Evolutionary conservation across 768 basidiomycete genomes (phyloP), one percentile per base, ranked within the genome.

Genomic region (Guyanaporus albipodus): DNA sequence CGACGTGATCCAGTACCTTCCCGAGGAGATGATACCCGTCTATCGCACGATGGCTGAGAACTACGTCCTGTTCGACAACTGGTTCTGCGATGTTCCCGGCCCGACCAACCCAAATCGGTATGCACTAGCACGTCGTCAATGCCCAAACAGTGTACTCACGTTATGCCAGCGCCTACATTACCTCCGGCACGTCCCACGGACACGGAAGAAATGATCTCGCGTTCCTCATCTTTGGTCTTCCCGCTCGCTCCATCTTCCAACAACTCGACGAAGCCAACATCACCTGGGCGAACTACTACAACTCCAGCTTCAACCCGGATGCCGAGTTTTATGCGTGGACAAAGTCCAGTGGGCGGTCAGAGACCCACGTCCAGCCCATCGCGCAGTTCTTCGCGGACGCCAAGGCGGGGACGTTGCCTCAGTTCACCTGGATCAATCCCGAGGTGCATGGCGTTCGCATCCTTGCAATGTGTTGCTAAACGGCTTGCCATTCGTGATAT

Each of bases 91-190:
- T 21, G 59, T 61, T 3, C 60, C 59, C 1, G 60, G 59, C 5
- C 60, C 60, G 4, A 62, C 60, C 0, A 62, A 60, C 24, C 59
- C 59, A 6, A 60, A 60, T 45, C 59, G 59, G 59, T 60, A 52
- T 15, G 35, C 9, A 18, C 18, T n/a, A n/a, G n/a, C n/a, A n/a
- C 0, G 28, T 32, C 8, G 7, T 8, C 27, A 0, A 31, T 4
- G 10, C 2, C 34, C 7, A 27, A 15, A n/a, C n/a, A n/a, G n/a
- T n/a, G n/a, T n/a, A n/a, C n/a, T n/a, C n/a, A n/a, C n/a, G n/a
- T n/a, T n/a, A n/a, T n/a, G n/a, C n/a, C n/a, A 61, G 59, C 2
- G 59, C 59, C 4, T 61, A 61, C 28, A 56, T 61, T 6, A 61
- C 59, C 21, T 61, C 59, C 32, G 59, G 59, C 27, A 62, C 60